A percentile compares a stretch with the other conserved stretches of the same genome.
Evolutionary conservation across 2,329 filamentous ascomycete species (phyloP).

Genomic region (Phyllosticta citriasiana): DNA sequence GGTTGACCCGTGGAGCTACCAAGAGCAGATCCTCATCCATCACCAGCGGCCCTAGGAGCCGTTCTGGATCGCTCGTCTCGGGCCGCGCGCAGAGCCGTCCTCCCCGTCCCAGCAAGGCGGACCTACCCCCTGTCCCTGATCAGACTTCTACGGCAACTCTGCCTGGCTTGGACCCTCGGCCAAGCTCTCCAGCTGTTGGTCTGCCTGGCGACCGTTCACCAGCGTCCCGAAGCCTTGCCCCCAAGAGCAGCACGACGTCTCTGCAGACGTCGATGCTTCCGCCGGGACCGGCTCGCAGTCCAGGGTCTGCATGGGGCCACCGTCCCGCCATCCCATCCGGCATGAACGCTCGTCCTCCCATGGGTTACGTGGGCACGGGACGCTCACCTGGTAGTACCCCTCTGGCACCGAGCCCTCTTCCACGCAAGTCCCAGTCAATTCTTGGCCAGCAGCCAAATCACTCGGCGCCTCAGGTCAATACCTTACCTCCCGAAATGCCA

Average conservation of each 20-base stretch:
- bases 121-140: slow-evolving; percentile 28
- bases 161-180: slow-evolving; percentile 1
- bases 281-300: slow-evolving; percentile 2
- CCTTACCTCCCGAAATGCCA: slow-evolving; percentile 31
- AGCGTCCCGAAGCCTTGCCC: neutral
- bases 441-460: neutral
- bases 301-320: neutral
- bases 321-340: neutral
- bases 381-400: slow-evolving; percentile 28
- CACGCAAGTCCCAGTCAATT: neutral
- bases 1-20: slow-evolving; percentile 21
- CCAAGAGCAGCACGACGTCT: slow-evolving; percentile 13
- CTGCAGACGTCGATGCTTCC: neutral
- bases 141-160: slow-evolving; percentile 16
- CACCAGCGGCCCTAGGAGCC: slow-evolving; percentile 35
- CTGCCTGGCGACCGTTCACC: neutral
- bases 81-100: slow-evolving; percentile 46
- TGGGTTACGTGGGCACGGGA: slow-evolving; percentile 15
- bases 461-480: slow-evolving; percentile 8
- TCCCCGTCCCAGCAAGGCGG: slow-evolving; percentile 39
- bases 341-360: neutral
- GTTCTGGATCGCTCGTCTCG: slow-evolving; percentile 45
- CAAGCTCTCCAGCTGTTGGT: neutral
- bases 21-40: slow-evolving; percentile 26
- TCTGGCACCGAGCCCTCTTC: slow-evolving; percentile 25